Evolutionary conservation across 139 green algal species (phyloP).

Genomic region (Picochlorum sp.): DNA sequence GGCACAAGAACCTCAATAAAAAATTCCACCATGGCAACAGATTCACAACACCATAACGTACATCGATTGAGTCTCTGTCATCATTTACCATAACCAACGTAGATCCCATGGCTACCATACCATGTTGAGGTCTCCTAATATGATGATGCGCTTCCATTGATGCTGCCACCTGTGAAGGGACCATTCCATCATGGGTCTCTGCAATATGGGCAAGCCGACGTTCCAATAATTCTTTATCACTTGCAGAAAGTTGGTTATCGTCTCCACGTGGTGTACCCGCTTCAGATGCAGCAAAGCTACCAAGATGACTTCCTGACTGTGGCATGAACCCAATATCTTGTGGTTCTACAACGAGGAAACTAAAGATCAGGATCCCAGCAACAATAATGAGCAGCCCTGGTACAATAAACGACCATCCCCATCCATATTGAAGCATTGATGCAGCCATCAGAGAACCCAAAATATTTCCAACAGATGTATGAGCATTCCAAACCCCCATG

Average conservation of each 20-base stretch:
- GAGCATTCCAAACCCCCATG: slow-evolving; percentile 95
- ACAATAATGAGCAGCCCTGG: slow-evolving; percentile 41
- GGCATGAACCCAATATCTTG: slow-evolving; percentile 59
- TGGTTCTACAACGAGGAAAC: slow-evolving; percentile 73
- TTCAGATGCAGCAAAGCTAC: slow-evolving; percentile 9
- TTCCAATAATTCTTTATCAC: slow-evolving; percentile 25
- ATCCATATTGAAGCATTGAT: slow-evolving; percentile 60
- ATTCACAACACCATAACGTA: not conserved
- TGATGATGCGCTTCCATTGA: slow-evolving; percentile 25
- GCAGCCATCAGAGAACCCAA: slow-evolving; percentile 73
- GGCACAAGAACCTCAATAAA: not conserved
- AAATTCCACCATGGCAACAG: not conserved
- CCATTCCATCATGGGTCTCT: slow-evolving; percentile 10
- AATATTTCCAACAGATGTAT: slow-evolving; percentile 92
- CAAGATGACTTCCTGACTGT: slow-evolving; percentile 23
- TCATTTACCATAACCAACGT: slow-evolving; percentile 29
- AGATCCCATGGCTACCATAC: slow-evolving; percentile 28
- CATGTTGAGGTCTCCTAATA: slow-evolving; percentile 17
- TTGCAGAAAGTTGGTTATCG: slow-evolving; percentile 11
- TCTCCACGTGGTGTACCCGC: slow-evolving; percentile 10
- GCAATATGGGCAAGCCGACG: slow-evolving; percentile 18
- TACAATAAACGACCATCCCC: slow-evolving; percentile 85
- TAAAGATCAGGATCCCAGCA: slow-evolving; percentile 45
- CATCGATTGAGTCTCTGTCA: slow-evolving; percentile 13
- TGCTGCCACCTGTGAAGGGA: slow-evolving; percentile 16